These are phyloP conservation scores for Ustilago sp. DNA, from an alignment of 1,284 basidiomycete species.

Conservation along the genomic window DNA sequence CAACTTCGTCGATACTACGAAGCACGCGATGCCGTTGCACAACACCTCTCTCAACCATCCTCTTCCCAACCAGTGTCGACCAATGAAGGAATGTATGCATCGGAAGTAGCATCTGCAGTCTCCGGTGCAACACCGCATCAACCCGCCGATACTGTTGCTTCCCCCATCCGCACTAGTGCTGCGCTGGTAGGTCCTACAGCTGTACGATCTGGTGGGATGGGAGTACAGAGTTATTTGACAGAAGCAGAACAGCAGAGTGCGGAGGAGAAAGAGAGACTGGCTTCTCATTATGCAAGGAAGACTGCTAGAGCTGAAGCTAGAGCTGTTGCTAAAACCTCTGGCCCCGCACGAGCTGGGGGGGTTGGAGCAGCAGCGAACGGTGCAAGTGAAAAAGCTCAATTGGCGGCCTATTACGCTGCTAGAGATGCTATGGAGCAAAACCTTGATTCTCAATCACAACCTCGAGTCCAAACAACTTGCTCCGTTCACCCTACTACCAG, in stretches of 20 bases:
- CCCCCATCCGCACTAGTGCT: slow-evolving; percentile 14
- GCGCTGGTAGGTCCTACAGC: neutral
- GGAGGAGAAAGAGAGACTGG: slow-evolving; percentile 44
- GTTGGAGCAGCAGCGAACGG: neutral
- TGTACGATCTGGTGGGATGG: slow-evolving; percentile 1
- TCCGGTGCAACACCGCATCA: slow-evolving; percentile 42
- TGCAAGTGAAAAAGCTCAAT: slow-evolving; percentile 45
- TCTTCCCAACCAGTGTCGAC: neutral
- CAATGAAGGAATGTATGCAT: slow-evolving; percentile 20
- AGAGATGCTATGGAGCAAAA: slow-evolving; percentile 38
- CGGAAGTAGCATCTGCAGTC: slow-evolving; percentile 42
- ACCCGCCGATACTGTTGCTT: slow-evolving; percentile 28
- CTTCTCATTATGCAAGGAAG: slow-evolving; percentile 49
- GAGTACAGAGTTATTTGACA: slow-evolving; percentile 26
- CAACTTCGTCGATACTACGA: slow-evolving; percentile 60
- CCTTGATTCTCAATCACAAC: neutral
- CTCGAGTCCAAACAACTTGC: no score
- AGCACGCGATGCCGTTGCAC: slow-evolving; percentile 55
- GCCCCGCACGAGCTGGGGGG: neutral
- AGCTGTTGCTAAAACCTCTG: slow-evolving; percentile 17
- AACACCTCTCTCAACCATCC: slow-evolving; percentile 23
- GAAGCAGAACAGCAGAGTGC: slow-evolving; percentile 45
- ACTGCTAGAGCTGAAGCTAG: slow-evolving; percentile 36
- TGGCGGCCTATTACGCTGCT: slow-evolving; percentile 51
- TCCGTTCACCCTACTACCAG: no score